Evolutionary conservation across 169 alveolate genomes (phyloP), one percentile per base, ranked within the genome.

Genomic region (Plasmodium reichenowi): DNA sequence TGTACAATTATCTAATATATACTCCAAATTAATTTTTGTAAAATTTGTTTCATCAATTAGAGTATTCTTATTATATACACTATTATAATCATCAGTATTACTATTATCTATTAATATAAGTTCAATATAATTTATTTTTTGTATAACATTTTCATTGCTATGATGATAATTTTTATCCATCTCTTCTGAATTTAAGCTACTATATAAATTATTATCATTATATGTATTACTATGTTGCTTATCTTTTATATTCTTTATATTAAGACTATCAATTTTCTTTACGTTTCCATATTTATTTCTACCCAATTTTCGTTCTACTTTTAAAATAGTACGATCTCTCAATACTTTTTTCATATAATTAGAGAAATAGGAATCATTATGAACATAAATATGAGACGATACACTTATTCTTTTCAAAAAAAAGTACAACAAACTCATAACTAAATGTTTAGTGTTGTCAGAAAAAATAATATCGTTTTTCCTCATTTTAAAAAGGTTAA

Each of bases 391-490:
- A 38, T 24, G 56, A 54, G 63, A 47, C 1, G 92, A 86, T 5
- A 32, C 17, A 50, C 72, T 59, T 26, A 86, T 52, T 7, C 20
- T 47, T 47, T 72, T 72, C 50, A 86, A 72, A 72, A 86, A 86
- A 10, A 48, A 72, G 43, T 71, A 70, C 45, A 86, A 59, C 29
- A 86, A 56, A 71, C 62, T 86, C 88, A 86, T 86, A 15, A 24
- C 72, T 13, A 86, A 72, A 43, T 29, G 10, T 86, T 72, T 86
- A 3, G 92, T 86, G 13, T 86, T 48, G 32, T 45, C n/a, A 1
- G 92, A 70, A 54, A 86, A 86, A 7, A 62, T 72, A 43, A 45
- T 71, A 59, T 86, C 88, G 47, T 20, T 86, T 59, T 24, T 71
- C 22, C 54, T 45, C 22, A 47, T 56, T 86, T 58, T 52, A 32